A percentile compares a stretch with the other conserved stretches of the same genome.
These are phyloP conservation scores for Lasiodiplodia gonubiensis DNA, from an alignment of 2,329 filamentous ascomycete genomes.

Conservation along the genomic window DNA sequence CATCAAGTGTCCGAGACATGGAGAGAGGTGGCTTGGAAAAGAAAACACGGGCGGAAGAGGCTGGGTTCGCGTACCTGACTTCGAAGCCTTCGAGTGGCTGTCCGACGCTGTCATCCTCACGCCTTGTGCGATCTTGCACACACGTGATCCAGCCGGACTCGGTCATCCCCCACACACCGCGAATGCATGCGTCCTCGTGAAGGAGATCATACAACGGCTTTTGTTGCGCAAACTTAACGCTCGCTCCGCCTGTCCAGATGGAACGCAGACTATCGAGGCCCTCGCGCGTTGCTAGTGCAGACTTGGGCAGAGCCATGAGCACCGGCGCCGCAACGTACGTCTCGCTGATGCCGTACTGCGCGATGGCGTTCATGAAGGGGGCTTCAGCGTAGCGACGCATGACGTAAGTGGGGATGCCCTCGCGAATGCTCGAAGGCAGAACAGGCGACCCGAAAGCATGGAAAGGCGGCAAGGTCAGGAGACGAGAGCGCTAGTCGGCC, in stretches of 20 bases:
- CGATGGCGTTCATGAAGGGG: conserved; percentile 48
- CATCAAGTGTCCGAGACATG: not conserved
- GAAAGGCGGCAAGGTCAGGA: conserved; percentile 57
- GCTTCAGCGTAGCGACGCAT: conserved; percentile 53
- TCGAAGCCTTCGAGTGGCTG: conserved; percentile 24
- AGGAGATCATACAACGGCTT: conserved; percentile 52
- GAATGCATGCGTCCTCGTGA: conserved; percentile 48
- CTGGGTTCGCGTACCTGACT: conserved; percentile 5
- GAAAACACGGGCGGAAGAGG: not conserved
- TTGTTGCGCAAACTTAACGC: conserved; percentile 22
- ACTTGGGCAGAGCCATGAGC: conserved; percentile 35
- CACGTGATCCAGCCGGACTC: conserved; percentile 53
- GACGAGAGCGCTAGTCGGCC: conserved; percentile 40
- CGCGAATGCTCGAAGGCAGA: conserved; percentile 54
- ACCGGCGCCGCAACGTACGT: conserved; percentile 57
- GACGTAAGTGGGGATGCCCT: conserved; percentile 54
- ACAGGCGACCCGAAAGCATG: conserved; percentile 58
- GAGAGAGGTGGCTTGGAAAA: conserved; percentile 3
- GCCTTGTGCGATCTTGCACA: conserved; percentile 17
- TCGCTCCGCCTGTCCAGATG: conserved; percentile 56
- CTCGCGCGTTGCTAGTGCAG: conserved; percentile 42
- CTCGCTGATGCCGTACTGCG: conserved; percentile 55
- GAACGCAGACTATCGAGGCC: conserved; percentile 52
- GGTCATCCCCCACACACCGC: conserved; percentile 62
- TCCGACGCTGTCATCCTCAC: conserved; percentile 27